Evolutionary conservation across 2,329 filamentous ascomycete species (phyloP), one percentile per base, ranked within the genome.

Genomic region (Pseudogymnoascus sp.): DNA sequence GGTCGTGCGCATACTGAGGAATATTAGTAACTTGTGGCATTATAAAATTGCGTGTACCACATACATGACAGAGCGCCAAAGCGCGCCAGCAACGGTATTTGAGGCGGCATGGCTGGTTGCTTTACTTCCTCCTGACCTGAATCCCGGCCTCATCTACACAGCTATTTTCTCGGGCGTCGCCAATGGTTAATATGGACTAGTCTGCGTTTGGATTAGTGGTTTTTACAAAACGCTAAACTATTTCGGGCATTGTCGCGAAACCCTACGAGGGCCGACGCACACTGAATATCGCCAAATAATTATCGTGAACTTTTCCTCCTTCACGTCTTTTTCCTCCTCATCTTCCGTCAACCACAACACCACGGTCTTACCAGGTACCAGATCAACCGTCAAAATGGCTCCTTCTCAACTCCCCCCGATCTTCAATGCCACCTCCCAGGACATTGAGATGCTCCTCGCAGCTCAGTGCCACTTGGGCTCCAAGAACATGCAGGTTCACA

Each of bases 401-500:
- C 90, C 93, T 79, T 85, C 87, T 76, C 96, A 97, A 84, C 89
- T 97, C 72, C 95, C 95, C 78, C 84, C 93, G 72, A 84, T 89
- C 77, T 96, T 99, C 89, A 95, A 96, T 86, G 91, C 95, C 77
- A 97, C 95, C 76, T 70, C 88, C 78, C 88, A 96, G 84, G 95
- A 99, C 85, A 96, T 99, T 83, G 95, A 99, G 90, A 95, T 93
- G 90, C 91, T 99, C 78, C 90, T 99, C 75, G 90, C 93, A 77
- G 93, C 96, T 76, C 93, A 97, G 84, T 87, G 84, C 82, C 96
- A 99, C 83, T 87, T 97, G 75, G 95, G 95, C 76, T 91, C 89
- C 82, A 97, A 97, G 91, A 99, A 99, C 88, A 81, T 99, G 75
- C 95, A 97, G 87, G 91, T 96, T 78, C 93, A 97, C 86, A 97